Base-by-base conservation (phyloP, 768 basidiomycete species). In the Neoboletus magnificus region DNA sequence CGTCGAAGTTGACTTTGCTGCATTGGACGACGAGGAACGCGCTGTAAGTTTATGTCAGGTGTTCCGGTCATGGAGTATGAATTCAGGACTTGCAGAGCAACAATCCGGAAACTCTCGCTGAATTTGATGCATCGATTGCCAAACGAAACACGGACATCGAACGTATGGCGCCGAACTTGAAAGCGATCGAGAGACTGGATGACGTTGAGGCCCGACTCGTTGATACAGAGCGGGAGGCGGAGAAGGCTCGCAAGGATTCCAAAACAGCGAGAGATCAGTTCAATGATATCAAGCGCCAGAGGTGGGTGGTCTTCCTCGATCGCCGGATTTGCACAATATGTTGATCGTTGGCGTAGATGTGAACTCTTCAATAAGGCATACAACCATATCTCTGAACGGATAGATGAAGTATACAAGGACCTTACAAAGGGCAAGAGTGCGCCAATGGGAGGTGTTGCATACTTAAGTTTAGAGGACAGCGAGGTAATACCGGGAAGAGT, bases 401-500 rank as follows among this genome's bases (percentile, higher is more conserved):
- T 99, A 60, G 95, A 98, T 66, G 81, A 87, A 59, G 95, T 98
- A 1, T 99, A 99, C 76, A 98, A 98, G 73, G 94, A 98, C 61
- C 81, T 98, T 16, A 98, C 97, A 0, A 98, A 96, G 72, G 94
- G 93, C 15, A 93, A 93, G 67, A 88, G 90, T 2, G 83, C 92
- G 1, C 93, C 93, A 0, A 89, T 92, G 84, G 96, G 96, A 43
- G 97, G 97, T 61, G 92, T 97, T 32, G 97, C 95, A 2, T 99
- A 98, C 72, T 82, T 98, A 20, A 92, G 87, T 74, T 77, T 99
- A 63, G 97, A 99, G 66, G 97, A 98, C 65, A 93, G 82, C 60
- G 97, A 99, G 75, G 95, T 93, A 64, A 45, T 81, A 61, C 40
- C 33, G 43, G n/a, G 20, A 18, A 73, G 64, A 71, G 65, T 25